Evolutionary conservation across 805 yeast genomes (phyloP), one percentile per base, ranked within the genome.

Genomic region (Starmerella vitae): DNA sequence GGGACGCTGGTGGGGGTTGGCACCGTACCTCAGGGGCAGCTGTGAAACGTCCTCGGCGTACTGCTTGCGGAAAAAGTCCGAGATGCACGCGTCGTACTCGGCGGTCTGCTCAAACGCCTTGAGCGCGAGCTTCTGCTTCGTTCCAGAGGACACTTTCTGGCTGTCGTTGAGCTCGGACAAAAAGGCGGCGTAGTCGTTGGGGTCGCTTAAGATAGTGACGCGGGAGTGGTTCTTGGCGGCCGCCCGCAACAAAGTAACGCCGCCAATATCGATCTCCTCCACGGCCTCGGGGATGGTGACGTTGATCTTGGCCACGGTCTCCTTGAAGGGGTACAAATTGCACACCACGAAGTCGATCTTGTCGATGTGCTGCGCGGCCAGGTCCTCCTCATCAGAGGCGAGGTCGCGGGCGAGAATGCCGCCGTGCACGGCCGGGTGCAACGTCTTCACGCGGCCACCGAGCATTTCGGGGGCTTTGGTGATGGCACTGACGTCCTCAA

Each of bases 381-480:
- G 74, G 61, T 91, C 98, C 53, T 74, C 66, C 64, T 85, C 93
- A 64, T 91, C 98, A 48, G 80, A 68, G 53, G 81, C 93, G 60
- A 84, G 71, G 65, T 91, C 74, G 67, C 97, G 76, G 37, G 98
- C 97, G 52, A 91, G 72, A 55, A 91, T 91, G 58, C 67, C 66
- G 54, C 94, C 98, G 62, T 91, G 98, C 46, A 91, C 95, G 22
- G 97, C 98, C 30, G 98, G 98, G 61, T 91, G 98, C 54, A 91
- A 70, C 44, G 98, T 91, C 69, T 91, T 91, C 53, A 91, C 98
- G 65, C 98, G 75, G 49, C 98, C 98, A 47, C 96, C 94, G 52
- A 91, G 71, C 94, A 91, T 91, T 65, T 91, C 98, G 38, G 98
- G 98, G 30, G 97, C 97, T 58, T 91, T 94, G 27, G 98, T 91